phyloP scores from a whole-genome alignment of 2,329 filamentous ascomycete genomes.

The Colletotrichum sp. region DNA sequence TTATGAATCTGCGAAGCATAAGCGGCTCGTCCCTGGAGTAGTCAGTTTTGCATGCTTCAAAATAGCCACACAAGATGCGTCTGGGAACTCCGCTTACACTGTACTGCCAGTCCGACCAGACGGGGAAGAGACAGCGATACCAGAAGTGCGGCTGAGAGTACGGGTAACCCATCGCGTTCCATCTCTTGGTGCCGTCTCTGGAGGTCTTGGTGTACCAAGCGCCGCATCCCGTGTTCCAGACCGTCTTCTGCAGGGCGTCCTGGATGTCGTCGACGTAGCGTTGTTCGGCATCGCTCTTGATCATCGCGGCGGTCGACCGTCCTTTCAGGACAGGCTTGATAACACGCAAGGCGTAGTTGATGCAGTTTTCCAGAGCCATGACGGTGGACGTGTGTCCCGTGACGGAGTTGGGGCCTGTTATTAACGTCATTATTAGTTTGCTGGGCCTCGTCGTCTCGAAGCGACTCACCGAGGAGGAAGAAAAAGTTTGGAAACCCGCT shows the following conservation, averaged over 20 bases:
- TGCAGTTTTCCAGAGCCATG: conserved; percentile 64
- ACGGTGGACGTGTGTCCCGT: conserved; percentile 68
- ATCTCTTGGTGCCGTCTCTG: conserved; percentile 24
- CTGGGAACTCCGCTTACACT: conserved; percentile 29
- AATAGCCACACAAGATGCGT: background rate
- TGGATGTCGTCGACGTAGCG: conserved; percentile 37
- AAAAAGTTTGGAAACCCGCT: conserved; percentile 71
- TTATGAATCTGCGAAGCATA: background rate
- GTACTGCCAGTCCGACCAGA: conserved; percentile 36
- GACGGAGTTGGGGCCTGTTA: conserved; percentile 58
- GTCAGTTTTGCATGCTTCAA: background rate
- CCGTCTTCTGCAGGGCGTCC: conserved; percentile 32
- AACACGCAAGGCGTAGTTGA: conserved; percentile 64
- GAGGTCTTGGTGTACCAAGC: conserved; percentile 40
- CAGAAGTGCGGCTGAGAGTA: conserved; percentile 38
- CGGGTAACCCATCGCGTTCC: conserved; percentile 41
- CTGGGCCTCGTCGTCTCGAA: background rate
- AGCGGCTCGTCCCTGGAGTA: background rate
- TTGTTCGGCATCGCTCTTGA: conserved; percentile 39
- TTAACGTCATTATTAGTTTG: background rate
- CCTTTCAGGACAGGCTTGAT: conserved; percentile 52
- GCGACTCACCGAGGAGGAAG: conserved; percentile 52
- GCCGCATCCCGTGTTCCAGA: conserved; percentile 33
- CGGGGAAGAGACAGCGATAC: conserved; percentile 40
- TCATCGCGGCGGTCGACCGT: conserved; percentile 30